phyloP scores from a whole-genome alignment of 176 grass and related monocot genomes.

The Triticum aestivum region IWGSC_CS_RefSeq_v2.1 NC_057805.1:506261021-506261520 shows the following conservation, averaged over 20 bases:
- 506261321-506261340: constrained; percentile 2
- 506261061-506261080: not conserved
- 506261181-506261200: constrained; percentile 18
- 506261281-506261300: not conserved
- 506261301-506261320: not conserved
- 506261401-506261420: not conserved
- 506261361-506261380: not conserved
- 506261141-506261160: constrained; percentile 32
- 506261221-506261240: not conserved
- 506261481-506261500: too few relatives aligned
- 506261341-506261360: not conserved
- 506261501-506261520: not conserved
- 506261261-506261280: not conserved
- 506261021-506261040: not conserved
- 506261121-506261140: not conserved
- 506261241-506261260: not conserved
- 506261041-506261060: not conserved
- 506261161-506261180: constrained; percentile 42
- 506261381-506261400: not conserved
- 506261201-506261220: not conserved
- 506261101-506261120: not conserved
- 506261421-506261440: not conserved
- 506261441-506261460: too few relatives aligned
- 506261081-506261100: not conserved
- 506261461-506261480: too few relatives aligned